These are phyloP conservation scores for Nymphaea thermarum DNA, from an alignment of 164 flowering plant species.

Conservation along the genomic window DNA sequence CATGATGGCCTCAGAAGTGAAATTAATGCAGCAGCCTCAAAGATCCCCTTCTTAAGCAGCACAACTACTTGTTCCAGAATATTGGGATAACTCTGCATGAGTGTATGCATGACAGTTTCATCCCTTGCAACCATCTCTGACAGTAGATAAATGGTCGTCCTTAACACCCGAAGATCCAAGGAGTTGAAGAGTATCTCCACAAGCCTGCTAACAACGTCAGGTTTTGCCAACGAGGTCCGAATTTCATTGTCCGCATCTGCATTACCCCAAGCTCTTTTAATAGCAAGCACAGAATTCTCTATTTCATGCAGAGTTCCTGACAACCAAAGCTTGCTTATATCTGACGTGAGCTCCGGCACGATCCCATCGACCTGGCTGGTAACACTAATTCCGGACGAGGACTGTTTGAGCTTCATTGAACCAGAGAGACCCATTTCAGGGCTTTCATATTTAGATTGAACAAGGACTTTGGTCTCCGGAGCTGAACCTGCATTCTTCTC, in stretches of 20 bases:
- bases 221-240: slow-evolving; percentile 38
- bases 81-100: slow-evolving; percentile 59
- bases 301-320: slow-evolving; percentile 48
- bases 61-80: slow-evolving; percentile 42
- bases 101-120: slow-evolving; percentile 41
- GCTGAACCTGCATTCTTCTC: slow-evolving; percentile 28
- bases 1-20: slow-evolving; percentile 41
- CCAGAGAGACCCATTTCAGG: slow-evolving; percentile 8
- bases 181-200: slow-evolving; percentile 71
- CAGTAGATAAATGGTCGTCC: slow-evolving; percentile 44
- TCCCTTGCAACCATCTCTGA: slow-evolving; percentile 65
- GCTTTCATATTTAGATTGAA: slow-evolving; percentile 13
- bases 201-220: slow-evolving; percentile 57
- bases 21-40: slow-evolving; percentile 63
- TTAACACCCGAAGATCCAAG: slow-evolving; percentile 39
- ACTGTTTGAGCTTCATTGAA: slow-evolving; percentile 4
- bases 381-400: slow-evolving; percentile 50
- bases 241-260: slow-evolving; percentile 28
- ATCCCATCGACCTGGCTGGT: slow-evolving; percentile 51
- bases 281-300: slow-evolving; percentile 50
- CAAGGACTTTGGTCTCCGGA: not conserved
- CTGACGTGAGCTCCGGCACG: slow-evolving; percentile 31
- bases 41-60: slow-evolving; percentile 58
- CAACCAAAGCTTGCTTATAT: slow-evolving; percentile 44
- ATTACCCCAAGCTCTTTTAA: slow-evolving; percentile 47